phyloP scores from a whole-genome alignment of 495 filamentous ascomycete species.

The Pseudomonodictys pantanalensis region DNA sequence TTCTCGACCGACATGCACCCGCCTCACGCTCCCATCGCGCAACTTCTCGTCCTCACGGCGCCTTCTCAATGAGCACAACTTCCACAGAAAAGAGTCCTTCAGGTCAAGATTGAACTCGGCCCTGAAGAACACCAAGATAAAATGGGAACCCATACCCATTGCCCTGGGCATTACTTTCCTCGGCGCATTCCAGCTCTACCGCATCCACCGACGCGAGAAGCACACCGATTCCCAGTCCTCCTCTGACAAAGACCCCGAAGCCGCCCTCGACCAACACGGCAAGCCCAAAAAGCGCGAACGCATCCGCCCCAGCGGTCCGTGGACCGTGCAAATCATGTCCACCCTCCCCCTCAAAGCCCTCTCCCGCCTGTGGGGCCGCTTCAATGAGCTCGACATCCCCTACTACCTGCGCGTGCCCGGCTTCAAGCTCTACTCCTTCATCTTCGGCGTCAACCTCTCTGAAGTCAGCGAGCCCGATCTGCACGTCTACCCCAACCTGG shows the following conservation, averaged over 20 bases:
- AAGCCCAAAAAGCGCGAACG: slow-evolving; percentile 62
- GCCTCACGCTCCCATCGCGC: slow-evolving; percentile 29
- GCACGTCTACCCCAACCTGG: slow-evolving; percentile 84
- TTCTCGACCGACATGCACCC: slow-evolving; percentile 8
- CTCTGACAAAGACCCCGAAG: slow-evolving; percentile 46
- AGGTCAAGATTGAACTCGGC: slow-evolving; percentile 60
- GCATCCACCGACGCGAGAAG: slow-evolving; percentile 55
- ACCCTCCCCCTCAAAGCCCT: slow-evolving; percentile 92
- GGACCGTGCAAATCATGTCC: slow-evolving; percentile 96
- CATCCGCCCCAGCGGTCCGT: slow-evolving; percentile 82
- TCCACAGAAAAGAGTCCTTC: slow-evolving; percentile 58
- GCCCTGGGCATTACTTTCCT: slow-evolving; percentile 85
- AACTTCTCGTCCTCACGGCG: slow-evolving; percentile 47
- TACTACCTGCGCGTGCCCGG: slow-evolving; percentile 87
- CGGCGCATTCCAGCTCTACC: slow-evolving; percentile 78
- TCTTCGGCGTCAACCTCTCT: slow-evolving; percentile 89
- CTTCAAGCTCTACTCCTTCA: slow-evolving; percentile 88
- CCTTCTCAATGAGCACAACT: slow-evolving; percentile 42
- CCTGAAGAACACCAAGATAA: slow-evolving; percentile 69
- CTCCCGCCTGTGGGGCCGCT: slow-evolving; percentile 87
- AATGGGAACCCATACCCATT: slow-evolving; percentile 96
- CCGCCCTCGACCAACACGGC: slow-evolving; percentile 1
- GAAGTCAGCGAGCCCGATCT: slow-evolving; percentile 87
- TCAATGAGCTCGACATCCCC: slow-evolving; percentile 90
- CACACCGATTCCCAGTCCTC: slow-evolving; percentile 51